phyloP scores from a whole-genome alignment of 371 early-diverging fungal genomes.

The Batkoa obscura region DNA sequence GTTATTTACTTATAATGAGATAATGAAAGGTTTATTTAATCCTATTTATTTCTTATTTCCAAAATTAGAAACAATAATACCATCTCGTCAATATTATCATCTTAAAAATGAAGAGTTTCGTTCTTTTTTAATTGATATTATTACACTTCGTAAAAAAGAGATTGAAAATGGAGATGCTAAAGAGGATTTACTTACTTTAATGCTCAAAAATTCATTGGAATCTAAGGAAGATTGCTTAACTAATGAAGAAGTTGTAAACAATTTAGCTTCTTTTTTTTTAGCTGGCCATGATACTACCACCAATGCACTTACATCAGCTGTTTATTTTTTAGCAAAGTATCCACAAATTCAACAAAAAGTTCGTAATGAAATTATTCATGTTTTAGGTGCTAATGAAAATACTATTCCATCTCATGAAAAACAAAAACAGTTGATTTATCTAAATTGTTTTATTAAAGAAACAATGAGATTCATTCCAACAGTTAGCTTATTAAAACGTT shows the following conservation, averaged over 20 bases:
- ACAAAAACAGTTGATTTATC: not conserved
- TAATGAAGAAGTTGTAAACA: conserved; percentile 9
- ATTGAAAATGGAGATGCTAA: not conserved
- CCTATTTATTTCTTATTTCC: conserved; percentile 2
- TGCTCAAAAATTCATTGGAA: not conserved
- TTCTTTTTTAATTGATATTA: not conserved
- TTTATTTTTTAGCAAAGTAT: conserved; percentile 17
- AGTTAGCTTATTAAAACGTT: not conserved
- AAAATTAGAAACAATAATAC: not conserved
- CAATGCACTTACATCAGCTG: conserved; percentile 17
- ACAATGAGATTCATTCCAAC: not conserved
- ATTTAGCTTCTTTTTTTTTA: conserved; percentile 17
- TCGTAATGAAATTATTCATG: not conserved
- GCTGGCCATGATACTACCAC: conserved; percentile 25
- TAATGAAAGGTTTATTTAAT: conserved; percentile 1
- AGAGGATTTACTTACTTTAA: not conserved
- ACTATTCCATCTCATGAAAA: not conserved
- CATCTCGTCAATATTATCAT: not conserved
- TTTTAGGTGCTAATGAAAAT: not conserved
- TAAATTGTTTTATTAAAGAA: not conserved
- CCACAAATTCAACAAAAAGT: conserved; percentile 1
- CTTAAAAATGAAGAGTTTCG: not conserved
- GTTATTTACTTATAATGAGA: not conserved
- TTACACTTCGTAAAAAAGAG: not conserved
- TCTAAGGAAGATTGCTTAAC: conserved; percentile 1